Percentiles rank a stretch among this genome's conserved stretches.
phyloP scores from a whole-genome alignment of 1,284 basidiomycete genomes.

The Apiotrichum sp. region DNA sequence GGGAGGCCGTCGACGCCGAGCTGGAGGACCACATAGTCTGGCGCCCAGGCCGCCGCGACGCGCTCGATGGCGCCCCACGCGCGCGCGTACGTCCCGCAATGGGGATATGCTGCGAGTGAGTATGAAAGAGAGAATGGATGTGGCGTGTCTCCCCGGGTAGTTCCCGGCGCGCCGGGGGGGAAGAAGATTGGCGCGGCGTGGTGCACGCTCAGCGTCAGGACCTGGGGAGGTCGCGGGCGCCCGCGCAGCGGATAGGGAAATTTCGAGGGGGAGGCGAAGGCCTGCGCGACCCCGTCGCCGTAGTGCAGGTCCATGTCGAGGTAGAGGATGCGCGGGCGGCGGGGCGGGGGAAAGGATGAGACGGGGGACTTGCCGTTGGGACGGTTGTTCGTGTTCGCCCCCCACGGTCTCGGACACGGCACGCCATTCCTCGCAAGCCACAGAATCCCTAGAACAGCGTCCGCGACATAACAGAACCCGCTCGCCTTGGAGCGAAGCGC shows the following conservation, averaged over 20 bases:
- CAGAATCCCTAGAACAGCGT: constrained; percentile 70
- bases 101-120: constrained; percentile 64
- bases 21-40: constrained; percentile 75
- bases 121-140: constrained; percentile 71
- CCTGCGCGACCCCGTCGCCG: constrained; percentile 73
- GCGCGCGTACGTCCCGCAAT: constrained; percentile 55
- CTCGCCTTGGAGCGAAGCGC: constrained; percentile 60
- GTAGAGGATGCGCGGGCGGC: constrained; percentile 68
- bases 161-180: constrained; percentile 49
- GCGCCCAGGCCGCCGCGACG: constrained; percentile 59
- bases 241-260: constrained; percentile 11
- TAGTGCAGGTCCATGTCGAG: constrained; percentile 86
- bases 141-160: constrained; percentile 51
- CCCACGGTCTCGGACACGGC: neutral
- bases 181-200: constrained; percentile 76
- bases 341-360: neutral
- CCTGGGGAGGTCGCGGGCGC: constrained; percentile 45
- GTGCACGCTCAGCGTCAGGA: constrained; percentile 79
- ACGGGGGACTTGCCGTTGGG: too few relatives aligned
- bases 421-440: constrained; percentile 24
- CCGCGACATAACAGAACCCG: constrained; percentile 92
- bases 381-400: too few relatives aligned
- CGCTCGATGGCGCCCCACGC: constrained; percentile 61
- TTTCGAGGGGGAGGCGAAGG: constrained; percentile 53
- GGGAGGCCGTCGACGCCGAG: constrained; percentile 81